Conservation (phyloP, 2,329 filamentous ascomycete genomes). For the Huntiella decipiens region DNA sequence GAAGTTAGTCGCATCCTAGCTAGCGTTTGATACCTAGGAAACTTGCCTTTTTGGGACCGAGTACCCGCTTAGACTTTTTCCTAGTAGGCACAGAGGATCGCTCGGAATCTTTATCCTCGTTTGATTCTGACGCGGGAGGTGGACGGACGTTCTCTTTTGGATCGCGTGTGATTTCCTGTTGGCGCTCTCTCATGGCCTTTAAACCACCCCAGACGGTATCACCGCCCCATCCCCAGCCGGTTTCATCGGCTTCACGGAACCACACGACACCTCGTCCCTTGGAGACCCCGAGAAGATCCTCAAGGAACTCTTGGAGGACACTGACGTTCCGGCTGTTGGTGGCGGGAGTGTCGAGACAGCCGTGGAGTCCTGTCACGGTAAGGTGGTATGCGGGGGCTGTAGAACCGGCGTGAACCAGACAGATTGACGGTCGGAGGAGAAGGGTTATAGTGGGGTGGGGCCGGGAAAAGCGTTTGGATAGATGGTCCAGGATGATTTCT, state of each 20-base stretch:
- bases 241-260: conserved; percentile 51
- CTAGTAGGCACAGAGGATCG: background rate
- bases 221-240: conserved; percentile 52
- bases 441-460: conserved; percentile 57
- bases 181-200: conserved; percentile 27
- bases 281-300: conserved; percentile 47
- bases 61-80: background rate
- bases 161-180: background rate
- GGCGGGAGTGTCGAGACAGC: conserved; percentile 43
- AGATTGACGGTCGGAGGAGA: conserved; percentile 54
- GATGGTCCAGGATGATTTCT: conserved; percentile 50
- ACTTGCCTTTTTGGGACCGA: background rate
- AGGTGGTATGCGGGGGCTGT: conserved; percentile 67
- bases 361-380: conserved; percentile 50
- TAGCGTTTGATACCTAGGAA: background rate
- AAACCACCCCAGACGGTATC: conserved; percentile 51
- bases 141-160: background rate
- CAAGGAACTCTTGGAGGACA: conserved; percentile 59
- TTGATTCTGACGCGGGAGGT: background rate
- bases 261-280: conserved; percentile 51
- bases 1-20: background rate
- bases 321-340: conserved; percentile 66
- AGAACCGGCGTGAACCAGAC: conserved; percentile 54
- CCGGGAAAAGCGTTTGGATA: conserved; percentile 58
- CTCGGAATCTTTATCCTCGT: background rate